Percentiles rank a stretch among this genome's conserved stretches.
phyloP scores from a whole-genome alignment of 2,329 filamentous ascomycete genomes.

The Herpomyces periplanetae region DNA sequence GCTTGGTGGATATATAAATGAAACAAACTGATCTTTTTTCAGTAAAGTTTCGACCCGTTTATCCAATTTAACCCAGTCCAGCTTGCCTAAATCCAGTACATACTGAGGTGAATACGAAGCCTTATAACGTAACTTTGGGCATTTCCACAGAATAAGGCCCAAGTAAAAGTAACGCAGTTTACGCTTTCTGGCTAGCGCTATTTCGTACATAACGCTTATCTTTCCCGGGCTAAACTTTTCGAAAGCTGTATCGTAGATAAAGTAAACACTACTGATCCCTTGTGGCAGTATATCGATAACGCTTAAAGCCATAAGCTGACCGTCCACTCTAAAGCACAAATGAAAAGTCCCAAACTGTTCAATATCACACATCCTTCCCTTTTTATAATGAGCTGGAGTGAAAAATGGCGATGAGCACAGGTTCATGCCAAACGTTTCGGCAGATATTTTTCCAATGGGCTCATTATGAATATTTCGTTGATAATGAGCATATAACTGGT shows the following conservation, averaged over 20 bases:
- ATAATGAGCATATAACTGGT: slow-evolving; percentile 26
- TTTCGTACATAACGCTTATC: slow-evolving; percentile 30
- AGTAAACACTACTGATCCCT: slow-evolving; percentile 43
- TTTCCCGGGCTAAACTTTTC: slow-evolving; percentile 30
- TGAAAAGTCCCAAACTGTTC: slow-evolving; percentile 29
- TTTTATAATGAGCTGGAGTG: slow-evolving; percentile 9
- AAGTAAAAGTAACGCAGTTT: slow-evolving; percentile 43
- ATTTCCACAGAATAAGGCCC: slow-evolving; percentile 46
- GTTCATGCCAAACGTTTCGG: slow-evolving; percentile 23
- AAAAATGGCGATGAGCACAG: slow-evolving; percentile 27
- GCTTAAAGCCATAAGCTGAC: slow-evolving; percentile 29
- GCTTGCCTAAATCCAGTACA: slow-evolving; percentile 20
- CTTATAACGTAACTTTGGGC: slow-evolving; percentile 53
- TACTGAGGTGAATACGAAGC: slow-evolving; percentile 34
- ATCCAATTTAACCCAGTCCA: slow-evolving; percentile 6
- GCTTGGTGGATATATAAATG: too few species aligned
- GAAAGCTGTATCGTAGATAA: slow-evolving; percentile 37
- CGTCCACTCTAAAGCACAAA: slow-evolving; percentile 42
- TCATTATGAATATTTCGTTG: slow-evolving; percentile 33
- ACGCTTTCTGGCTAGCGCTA: slow-evolving; percentile 22
- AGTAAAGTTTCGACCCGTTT: slow-evolving; percentile 10
- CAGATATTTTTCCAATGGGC: slow-evolving; percentile 15
- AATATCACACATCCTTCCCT: too few species aligned
- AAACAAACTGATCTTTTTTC: slow-evolving; percentile 16
- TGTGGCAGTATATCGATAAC: slow-evolving; percentile 37